A percentile compares a stretch with the other conserved stretches of the same genome.
Conservation (phyloP, 2,329 filamentous ascomycete species). For the Polychaeton citri region DNA sequence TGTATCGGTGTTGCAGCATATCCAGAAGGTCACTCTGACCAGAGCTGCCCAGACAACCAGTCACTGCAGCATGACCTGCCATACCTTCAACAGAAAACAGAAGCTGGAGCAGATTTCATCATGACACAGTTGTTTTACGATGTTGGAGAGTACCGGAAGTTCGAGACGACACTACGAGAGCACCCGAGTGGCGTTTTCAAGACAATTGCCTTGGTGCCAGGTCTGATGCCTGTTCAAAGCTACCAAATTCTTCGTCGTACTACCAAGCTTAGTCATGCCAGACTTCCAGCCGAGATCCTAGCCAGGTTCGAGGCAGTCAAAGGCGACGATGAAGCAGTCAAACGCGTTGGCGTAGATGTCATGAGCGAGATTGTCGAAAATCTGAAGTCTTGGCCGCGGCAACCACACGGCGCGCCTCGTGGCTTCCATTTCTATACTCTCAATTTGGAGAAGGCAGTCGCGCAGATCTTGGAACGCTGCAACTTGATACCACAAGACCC, state of each 20-base stretch:
- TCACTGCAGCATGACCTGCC: conserved; percentile 57
- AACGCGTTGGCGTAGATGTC: conserved; percentile 67
- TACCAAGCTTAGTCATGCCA: conserved; percentile 86
- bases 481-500: conserved; percentile 48
- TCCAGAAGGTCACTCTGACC: conserved; percentile 87
- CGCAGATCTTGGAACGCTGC: conserved; percentile 78
- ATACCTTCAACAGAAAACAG: conserved; percentile 77
- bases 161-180: conserved; percentile 61
- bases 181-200: conserved; percentile 80
- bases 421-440: conserved; percentile 98
- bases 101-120: conserved; percentile 89
- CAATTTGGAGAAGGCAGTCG: conserved; percentile 90
- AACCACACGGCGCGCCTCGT: conserved; percentile 44
- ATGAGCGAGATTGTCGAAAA: conserved; percentile 70
- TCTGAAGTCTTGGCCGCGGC: conserved; percentile 48
- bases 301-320: conserved; percentile 58
- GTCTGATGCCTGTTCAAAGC: conserved; percentile 94
- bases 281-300: conserved; percentile 58
- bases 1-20: conserved; percentile 91
- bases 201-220: conserved; percentile 78
- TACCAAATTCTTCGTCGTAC: conserved; percentile 92
- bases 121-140: conserved; percentile 99
- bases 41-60: conserved; percentile 72
- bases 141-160: conserved; percentile 64
- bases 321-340: conserved; percentile 69